Evolutionary conservation across 306 rosid species (phyloP), one percentile per base, ranked within the genome.

Genomic region (Gynostemma pentaphyllum): DNA sequence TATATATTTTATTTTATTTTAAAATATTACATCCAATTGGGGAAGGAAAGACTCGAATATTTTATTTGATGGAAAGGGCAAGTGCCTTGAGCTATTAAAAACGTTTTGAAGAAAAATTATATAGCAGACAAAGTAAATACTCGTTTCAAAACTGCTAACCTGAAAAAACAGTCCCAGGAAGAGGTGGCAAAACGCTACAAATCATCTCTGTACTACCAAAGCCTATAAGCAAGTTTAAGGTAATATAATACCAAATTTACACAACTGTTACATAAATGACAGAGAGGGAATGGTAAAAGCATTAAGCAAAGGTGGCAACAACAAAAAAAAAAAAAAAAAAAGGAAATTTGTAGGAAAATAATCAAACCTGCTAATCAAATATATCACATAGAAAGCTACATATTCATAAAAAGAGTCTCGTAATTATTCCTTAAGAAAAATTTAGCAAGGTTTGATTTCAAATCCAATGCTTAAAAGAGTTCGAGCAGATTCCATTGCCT

Each of bases 401-500:
- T 61, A 49, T 40, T 61, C 66, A 61, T 61, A 61, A 41, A 24
- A 8, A 39, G 3, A 57, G 49, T 69, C 30, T 42, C 62, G 26
- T 21, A 11, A 48, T 57, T 36, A 67, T 59, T 64, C 30, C 70
- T 56, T 28, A 62, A 45, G n/a, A 29, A 4, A 46, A 14, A 3
- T 65, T 88, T 86, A 94, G 79, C 99, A 88, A 49, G 95, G 99
- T 70, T 94, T 94, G 75, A 94, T 88, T 84, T 94, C 99, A 64
- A 94, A 94, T 60, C 97, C 99, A 49, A 94, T 94, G 94, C 99
- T 94, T 72, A 94, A 66, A 62, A 94, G 94, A 1, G 99, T 94
- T 77, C 87, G 83, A 61, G 99, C 99, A 4, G 99, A 94, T 67
- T 94, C 99, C 62, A 94, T 88, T 64, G 99, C 99, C 69, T 94